Evolutionary conservation across 2,329 filamentous ascomycete species (phyloP).

Genomic region (Ophiostoma australiae): DNA sequence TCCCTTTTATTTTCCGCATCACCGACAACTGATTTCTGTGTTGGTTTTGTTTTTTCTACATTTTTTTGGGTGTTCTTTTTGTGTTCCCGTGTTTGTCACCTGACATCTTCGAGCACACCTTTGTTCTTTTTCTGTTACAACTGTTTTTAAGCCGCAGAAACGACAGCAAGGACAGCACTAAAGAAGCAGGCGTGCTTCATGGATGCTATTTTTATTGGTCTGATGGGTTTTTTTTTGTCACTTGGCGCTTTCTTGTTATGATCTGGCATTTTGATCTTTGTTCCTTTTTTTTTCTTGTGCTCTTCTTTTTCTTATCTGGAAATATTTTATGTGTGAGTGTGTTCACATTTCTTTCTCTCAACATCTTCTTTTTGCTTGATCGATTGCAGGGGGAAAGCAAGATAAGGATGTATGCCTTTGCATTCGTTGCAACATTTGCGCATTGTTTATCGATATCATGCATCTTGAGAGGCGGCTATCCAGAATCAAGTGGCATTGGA

Average conservation of each 20-base stretch:
- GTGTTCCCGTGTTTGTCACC: neutral
- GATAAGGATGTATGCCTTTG: conserved; percentile 2
- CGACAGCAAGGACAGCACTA: neutral
- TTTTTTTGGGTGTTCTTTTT: neutral
- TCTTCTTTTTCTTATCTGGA: conserved; percentile 10
- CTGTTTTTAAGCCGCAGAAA: neutral
- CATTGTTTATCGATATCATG: conserved; percentile 1
- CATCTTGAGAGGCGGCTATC: neutral
- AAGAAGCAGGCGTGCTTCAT: neutral
- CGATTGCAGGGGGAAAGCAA: conserved; percentile 4
- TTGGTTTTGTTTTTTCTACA: conserved; percentile 1
- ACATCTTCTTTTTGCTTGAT: neutral
- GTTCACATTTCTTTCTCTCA: conserved; percentile 16
- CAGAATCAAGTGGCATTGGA: conserved; percentile 14
- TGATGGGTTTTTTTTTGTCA: neutral
- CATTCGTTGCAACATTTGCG: neutral
- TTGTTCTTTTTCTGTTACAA: neutral
- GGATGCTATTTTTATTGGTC: neutral
- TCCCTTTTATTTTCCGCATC: conserved; percentile 1
- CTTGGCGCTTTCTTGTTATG: neutral
- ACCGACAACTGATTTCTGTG: neutral
- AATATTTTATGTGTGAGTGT: conserved; percentile 13
- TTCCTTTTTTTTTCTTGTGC: neutral
- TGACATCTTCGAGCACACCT: neutral
- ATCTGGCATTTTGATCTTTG: neutral